These are phyloP conservation scores for Ceratocystis cubensis DNA, from an alignment of 2,329 filamentous ascomycete species.

Conservation along the genomic window DNA sequence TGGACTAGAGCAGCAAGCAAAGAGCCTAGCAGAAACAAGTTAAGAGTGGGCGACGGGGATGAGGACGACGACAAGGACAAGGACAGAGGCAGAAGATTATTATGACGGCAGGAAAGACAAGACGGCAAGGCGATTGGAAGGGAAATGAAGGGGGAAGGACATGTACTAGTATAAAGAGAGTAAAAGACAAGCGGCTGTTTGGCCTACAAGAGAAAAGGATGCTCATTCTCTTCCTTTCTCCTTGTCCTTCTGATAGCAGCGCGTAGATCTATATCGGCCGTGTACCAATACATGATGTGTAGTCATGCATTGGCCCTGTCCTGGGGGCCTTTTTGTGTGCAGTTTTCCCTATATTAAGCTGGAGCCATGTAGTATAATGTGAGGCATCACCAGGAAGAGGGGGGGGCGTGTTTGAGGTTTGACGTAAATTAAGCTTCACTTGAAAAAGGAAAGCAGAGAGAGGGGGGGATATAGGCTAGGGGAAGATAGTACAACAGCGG, in stretches of 20 bases:
- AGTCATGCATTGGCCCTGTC: neutral
- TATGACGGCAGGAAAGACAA: too few species aligned
- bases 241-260: neutral
- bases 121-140: too few species aligned
- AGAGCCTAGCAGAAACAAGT: slow-evolving; percentile 11
- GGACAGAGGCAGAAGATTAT: slow-evolving; percentile 14
- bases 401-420: slow-evolving; percentile 16
- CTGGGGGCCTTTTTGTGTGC: neutral
- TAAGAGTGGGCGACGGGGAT: neutral
- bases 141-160: too few species aligned
- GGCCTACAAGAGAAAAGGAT: neutral
- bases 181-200: neutral
- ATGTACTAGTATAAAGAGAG: neutral
- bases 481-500: neutral
- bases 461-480: neutral
- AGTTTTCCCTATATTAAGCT: neutral
- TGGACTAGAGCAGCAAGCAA: slow-evolving; percentile 6
- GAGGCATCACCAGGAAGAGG: neutral
- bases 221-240: neutral
- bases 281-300: neutral
- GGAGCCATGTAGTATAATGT: neutral
- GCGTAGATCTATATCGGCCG: neutral
- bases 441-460: neutral
- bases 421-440: slow-evolving; percentile 7
- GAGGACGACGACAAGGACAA: neutral